Base-by-base conservation (phyloP, 2,329 filamentous ascomycete genomes). In the Alternaria metachromatica region DNA sequence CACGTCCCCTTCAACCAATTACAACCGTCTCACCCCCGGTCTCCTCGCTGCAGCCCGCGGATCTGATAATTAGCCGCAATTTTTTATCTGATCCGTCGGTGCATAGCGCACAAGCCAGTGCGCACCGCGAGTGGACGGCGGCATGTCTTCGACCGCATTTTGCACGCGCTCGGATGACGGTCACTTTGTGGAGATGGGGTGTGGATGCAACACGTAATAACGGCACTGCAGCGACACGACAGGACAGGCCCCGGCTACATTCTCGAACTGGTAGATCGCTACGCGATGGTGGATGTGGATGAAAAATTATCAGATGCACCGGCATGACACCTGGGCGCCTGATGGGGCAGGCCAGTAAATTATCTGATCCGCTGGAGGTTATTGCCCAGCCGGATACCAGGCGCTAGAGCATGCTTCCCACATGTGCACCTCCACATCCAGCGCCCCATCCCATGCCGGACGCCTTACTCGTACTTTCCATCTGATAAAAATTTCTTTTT, bases 41-140 rank as follows among this genome's bases (percentile, higher is more conserved):
- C 25, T 18, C 21, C 15, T 30, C 46, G 68, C 21, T 72, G 70
- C 71, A 74, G 67, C 67, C 60, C 5, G 68, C 73, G 74, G 76
- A 77, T 78, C 74, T 72, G 75, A 78, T 76, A 77, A 62, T 74
- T 72, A 76, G 68, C 59, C 68, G 66, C 51, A 56, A 51, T 41
- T 5, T n/a, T 58, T 65, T 65, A 65, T 65, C 62, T 55, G 62
- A 62, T 65, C 59, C 50, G 62, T 58, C 45, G 26, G 49, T 55
- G 46, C 53, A 41, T 56, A n/a, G 37, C 20, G 63, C 67, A 51
- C 54, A 41, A 49, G 57, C 43, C 37, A 60, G 41, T 43, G n/a
- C 23, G 45, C 15, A 56, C 12, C 10, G 45, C 8, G 15, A 45
- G 48, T 37, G 26, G 18, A 55, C 37, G 37, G 26, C 12, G 23